These are phyloP conservation scores for Neurospora terricola DNA, from an alignment of 495 filamentous ascomycete species.

Conservation along the genomic window DNA sequence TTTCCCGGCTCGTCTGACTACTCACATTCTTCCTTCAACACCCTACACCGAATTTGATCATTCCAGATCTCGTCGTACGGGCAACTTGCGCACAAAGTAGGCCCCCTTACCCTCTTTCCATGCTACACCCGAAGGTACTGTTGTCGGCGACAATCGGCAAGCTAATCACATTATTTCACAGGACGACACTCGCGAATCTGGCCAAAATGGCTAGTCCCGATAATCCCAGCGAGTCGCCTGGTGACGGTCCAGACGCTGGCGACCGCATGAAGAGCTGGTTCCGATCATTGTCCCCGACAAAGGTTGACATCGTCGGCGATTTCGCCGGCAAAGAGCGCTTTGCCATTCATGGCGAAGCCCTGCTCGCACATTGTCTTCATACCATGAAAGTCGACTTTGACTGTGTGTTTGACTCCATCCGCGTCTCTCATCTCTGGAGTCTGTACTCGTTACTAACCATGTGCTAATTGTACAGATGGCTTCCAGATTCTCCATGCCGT, in stretches of 20 bases:
- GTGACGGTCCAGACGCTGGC: not conserved
- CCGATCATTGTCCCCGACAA: slow-evolving; percentile 9
- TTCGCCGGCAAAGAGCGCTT: slow-evolving; percentile 65
- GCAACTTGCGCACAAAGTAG: not conserved
- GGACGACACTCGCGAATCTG: not conserved
- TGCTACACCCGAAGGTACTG: not conserved
- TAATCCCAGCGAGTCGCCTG: not conserved
- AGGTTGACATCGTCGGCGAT: slow-evolving; percentile 57
- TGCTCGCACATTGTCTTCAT: slow-evolving; percentile 51
- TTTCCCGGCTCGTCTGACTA: not conserved
- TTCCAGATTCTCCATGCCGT: slow-evolving; percentile 65
- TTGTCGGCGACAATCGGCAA: not conserved
- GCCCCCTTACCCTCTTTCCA: not conserved
- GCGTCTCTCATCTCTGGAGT: not conserved
- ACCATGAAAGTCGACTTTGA: slow-evolving; percentile 52
- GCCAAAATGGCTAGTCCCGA: not conserved
- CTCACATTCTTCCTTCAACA: not conserved
- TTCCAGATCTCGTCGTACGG: not conserved
- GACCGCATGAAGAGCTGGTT: not conserved
- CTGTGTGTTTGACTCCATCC: slow-evolving; percentile 18
- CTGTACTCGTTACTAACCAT: not conserved
- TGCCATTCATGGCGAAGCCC: slow-evolving; percentile 62
- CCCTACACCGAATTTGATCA: not conserved
- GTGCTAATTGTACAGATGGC: slow-evolving; percentile 29
- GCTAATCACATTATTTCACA: not conserved